Percentiles rank a stretch among this genome's conserved stretches.
Evolutionary conservation across 2,329 filamentous ascomycete genomes (phyloP).

Genomic region (Cordyceps farinosa): DNA sequence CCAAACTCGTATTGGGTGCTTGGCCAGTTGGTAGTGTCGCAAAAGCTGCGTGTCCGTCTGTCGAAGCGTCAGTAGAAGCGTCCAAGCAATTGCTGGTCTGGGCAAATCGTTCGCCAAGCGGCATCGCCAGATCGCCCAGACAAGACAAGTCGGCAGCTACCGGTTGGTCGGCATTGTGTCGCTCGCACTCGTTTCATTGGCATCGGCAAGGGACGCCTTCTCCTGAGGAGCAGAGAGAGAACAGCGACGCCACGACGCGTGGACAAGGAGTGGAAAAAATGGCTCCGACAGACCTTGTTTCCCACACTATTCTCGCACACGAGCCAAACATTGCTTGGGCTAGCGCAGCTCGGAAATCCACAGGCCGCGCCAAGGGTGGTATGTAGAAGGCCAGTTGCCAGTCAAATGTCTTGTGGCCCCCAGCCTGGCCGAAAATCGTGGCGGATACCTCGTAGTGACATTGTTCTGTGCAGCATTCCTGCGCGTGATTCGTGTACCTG

Average conservation of each 20-base stretch:
- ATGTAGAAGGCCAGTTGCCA: too few species aligned
- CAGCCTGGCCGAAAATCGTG: neutral
- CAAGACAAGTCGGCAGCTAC: conserved; percentile 5
- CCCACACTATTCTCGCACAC: neutral
- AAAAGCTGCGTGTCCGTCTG: neutral
- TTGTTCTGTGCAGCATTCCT: neutral
- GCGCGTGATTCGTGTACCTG: neutral
- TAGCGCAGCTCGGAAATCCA: neutral
- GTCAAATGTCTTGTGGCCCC: neutral
- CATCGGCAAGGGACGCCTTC: neutral
- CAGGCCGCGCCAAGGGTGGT: neutral
- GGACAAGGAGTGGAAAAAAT: conserved; percentile 6
- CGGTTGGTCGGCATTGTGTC: neutral
- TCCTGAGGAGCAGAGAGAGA: neutral
- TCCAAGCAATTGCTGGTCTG: neutral
- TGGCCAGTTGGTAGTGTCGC: neutral
- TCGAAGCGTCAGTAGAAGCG: neutral
- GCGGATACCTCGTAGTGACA: conserved; percentile 3
- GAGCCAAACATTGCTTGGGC: neutral
- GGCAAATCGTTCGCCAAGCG: conserved; percentile 2
- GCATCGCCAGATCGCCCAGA: conserved; percentile 1
- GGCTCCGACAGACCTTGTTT: neutral
- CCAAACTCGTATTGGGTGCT: neutral
- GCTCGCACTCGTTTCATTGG: neutral
- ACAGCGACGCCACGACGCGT: conserved; percentile 6